Evolutionary conservation across 106 monocot genomes (phyloP).

Genomic region (Posidonia australis): DNA sequence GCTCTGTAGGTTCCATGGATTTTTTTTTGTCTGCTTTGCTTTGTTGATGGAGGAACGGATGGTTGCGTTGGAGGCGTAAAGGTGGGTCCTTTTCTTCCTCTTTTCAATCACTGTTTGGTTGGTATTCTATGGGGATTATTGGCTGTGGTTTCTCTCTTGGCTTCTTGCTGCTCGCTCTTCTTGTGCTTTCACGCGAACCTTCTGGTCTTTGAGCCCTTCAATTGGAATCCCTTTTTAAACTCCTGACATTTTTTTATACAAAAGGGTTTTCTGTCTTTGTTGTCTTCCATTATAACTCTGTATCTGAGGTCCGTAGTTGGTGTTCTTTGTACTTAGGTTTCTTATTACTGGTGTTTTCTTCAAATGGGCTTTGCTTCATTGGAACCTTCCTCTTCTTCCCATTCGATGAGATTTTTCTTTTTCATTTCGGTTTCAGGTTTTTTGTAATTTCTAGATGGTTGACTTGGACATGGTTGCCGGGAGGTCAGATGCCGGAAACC

Average conservation of each 20-base stretch:
- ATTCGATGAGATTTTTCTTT: background rate
- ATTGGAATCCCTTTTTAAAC: no score
- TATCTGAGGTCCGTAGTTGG: no score
- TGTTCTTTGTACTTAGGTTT: background rate
- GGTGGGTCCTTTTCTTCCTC: background rate
- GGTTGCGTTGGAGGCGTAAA: background rate
- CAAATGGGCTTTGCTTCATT: background rate
- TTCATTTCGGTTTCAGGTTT: background rate
- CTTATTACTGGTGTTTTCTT: background rate
- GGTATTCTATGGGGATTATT: background rate
- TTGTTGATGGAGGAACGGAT: background rate
- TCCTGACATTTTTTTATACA: no score
- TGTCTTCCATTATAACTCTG: no score
- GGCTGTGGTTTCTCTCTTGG: no score
- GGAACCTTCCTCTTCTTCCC: background rate
- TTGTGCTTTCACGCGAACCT: no score
- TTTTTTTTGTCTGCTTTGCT: background rate
- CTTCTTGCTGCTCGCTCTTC: no score
- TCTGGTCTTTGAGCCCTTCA: no score
- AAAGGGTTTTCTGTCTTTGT: no score
- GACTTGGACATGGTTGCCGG: conserved; percentile 4
- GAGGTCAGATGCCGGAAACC: background rate
- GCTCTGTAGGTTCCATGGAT: no score
- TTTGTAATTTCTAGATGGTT: background rate
- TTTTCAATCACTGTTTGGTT: background rate